A percentile compares a stretch with the other conserved stretches of the same genome.
Conservation (phyloP, 768 basidiomycete genomes). For the Collybia mongolica region DNA sequence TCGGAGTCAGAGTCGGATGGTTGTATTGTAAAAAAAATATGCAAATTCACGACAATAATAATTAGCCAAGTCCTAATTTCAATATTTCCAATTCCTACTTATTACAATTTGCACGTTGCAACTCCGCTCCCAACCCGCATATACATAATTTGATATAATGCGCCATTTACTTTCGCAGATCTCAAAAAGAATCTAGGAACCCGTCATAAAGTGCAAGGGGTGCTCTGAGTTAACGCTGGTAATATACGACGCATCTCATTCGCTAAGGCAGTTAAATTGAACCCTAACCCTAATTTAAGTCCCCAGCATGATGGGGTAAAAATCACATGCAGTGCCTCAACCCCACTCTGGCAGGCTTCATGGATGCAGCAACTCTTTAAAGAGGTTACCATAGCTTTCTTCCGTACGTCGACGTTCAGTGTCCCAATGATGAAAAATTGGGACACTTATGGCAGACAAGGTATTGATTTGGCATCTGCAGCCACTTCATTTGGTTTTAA, state of each 20-base stretch:
- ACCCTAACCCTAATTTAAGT: conserved; percentile 6
- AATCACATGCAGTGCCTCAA: not conserved
- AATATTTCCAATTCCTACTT: too few relatives aligned
- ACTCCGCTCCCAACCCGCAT: too few relatives aligned
- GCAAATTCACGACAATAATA: too few relatives aligned
- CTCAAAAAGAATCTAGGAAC: too few relatives aligned
- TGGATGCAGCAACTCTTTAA: not conserved
- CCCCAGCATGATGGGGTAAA: not conserved
- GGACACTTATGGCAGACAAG: conserved; percentile 53
- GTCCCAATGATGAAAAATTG: conserved; percentile 39
- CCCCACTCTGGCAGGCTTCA: not conserved
- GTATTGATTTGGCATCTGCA: conserved; percentile 66
- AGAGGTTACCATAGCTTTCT: not conserved
- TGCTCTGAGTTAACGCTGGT: too few relatives aligned
- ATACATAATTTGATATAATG: too few relatives aligned
- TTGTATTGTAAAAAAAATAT: not conserved
- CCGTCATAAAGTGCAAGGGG: too few relatives aligned
- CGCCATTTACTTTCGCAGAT: too few relatives aligned
- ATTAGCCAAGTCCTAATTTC: too few relatives aligned
- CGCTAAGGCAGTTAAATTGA: not conserved
- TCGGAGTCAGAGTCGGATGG: not conserved
- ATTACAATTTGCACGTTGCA: too few relatives aligned
- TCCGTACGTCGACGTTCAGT: conserved; percentile 11
- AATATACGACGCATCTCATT: too few relatives aligned
- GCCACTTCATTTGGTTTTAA: conserved; percentile 66